Conservation (phyloP, 345 rosid species). For the Hypericum androsaemum region DNA sequence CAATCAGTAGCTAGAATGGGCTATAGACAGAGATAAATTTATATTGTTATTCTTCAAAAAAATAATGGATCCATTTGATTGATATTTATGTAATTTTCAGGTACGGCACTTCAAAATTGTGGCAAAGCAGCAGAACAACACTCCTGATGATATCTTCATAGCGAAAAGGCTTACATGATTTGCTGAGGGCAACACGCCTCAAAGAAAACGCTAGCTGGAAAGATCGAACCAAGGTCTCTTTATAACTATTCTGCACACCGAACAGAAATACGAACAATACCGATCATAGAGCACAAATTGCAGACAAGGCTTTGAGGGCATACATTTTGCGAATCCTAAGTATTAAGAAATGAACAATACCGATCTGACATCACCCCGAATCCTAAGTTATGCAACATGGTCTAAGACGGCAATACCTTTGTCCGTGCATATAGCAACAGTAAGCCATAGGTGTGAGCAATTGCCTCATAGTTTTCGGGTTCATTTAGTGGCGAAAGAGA, state of each 20-base stretch:
- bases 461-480: conserved; percentile 67
- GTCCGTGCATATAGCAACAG: conserved; percentile 49
- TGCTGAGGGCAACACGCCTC: conserved; percentile 37
- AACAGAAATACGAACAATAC: background rate
- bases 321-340: too few relatives aligned
- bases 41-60: too few relatives aligned
- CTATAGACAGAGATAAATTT: too few relatives aligned
- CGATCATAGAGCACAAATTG: too few relatives aligned
- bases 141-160: background rate
- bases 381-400: too few relatives aligned
- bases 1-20: too few relatives aligned
- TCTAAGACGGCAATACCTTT: conserved; percentile 32
- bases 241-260: conserved; percentile 38
- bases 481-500: conserved; percentile 52
- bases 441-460: conserved; percentile 64
- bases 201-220: conserved; percentile 60
- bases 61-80: too few relatives aligned
- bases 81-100: too few relatives aligned
- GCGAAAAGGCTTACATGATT: conserved; percentile 22
- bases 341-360: too few relatives aligned
- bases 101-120: too few relatives aligned
- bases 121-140: background rate
- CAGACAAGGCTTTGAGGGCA: too few relatives aligned
- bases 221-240: conserved; percentile 48
- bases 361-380: too few relatives aligned